Base-by-base conservation (phyloP, 768 basidiomycete genomes). In the Omphalotus guepiniiformis region DNA sequence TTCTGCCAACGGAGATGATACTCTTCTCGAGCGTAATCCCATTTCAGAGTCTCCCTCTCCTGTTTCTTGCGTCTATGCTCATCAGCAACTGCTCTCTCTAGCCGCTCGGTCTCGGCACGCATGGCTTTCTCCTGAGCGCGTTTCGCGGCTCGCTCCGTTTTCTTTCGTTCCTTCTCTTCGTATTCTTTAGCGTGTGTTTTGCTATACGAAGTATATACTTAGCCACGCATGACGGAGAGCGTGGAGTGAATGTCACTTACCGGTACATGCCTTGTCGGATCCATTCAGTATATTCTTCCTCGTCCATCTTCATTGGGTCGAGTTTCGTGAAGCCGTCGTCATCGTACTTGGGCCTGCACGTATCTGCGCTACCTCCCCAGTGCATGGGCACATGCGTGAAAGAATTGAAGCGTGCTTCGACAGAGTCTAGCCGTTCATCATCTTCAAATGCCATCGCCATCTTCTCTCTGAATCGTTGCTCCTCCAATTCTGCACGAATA, bases 281-380 rank as follows among this genome's bases (percentile, higher is more conserved):
- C 87, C 88, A 94, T 56, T 91, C 88, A 1, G 85, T 79, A 55
- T 95, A 95, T 50, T 90, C 84, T 54, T 93, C 86, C 6, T 93
- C 91, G 50, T 85, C 83, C 85, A 94, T 85, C 39, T 61, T 53
- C 39, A 57, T 61, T 23, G 73, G 70, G 49, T 79, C 63, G 36
- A 42, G 52, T 60, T 39, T 27, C 58, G 63, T 32, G 68, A 78
- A 55, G 65, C 73, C 60, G 63, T 66, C 55, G 61, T 80, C 63
- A 66, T 49, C 48, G 19, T 42, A 41, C n/a, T 49, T 35, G 8
- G 29, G 23, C 29, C 23, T 28, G 15, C 42, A 34, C 4, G 19
- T 22, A 12, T 8, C 4, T 12, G 21, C 34, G 28, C 19, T 30
- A 21, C 48, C 48, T 22, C 48, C 48, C 42, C 48, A 49, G 15